Conservation (phyloP, 2,329 filamentous ascomycete genomes). For the Diaporthe caulivora region DNA sequence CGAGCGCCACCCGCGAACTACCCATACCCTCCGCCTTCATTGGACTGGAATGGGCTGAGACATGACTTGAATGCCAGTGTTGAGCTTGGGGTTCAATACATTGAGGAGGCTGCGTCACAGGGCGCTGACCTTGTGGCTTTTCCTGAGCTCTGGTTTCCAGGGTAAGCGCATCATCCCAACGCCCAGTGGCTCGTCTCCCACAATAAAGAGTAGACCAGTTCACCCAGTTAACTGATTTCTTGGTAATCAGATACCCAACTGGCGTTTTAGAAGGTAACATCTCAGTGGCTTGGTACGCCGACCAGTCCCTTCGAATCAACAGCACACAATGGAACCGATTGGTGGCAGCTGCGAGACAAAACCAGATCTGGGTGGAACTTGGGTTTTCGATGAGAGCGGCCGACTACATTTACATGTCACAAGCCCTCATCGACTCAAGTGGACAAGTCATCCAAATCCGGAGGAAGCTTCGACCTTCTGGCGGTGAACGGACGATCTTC, state of each 20-base stretch:
- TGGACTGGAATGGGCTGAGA: slow-evolving; percentile 6
- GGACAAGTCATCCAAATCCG: slow-evolving; percentile 4
- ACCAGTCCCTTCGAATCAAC: neutral
- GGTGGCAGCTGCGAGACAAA: neutral
- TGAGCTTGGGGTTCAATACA: neutral
- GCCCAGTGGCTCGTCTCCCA: rapidly evolving
- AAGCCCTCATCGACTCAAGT: neutral
- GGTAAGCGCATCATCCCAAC: neutral
- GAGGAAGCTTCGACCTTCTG: slow-evolving; percentile 17
- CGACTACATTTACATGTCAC: neutral
- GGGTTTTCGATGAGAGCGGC: neutral
- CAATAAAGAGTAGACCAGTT: neutral
- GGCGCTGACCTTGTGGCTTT: slow-evolving; percentile 7
- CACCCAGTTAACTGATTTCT: neutral
- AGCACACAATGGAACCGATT: slow-evolving; percentile 5
- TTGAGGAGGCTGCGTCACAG: neutral
- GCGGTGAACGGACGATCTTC: neutral
- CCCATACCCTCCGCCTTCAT: neutral
- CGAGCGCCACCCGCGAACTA: neutral
- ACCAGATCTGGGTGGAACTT: neutral
- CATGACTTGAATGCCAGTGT: slow-evolving; percentile 5
- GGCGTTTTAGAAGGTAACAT: slow-evolving; percentile 1
- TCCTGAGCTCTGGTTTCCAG: slow-evolving; percentile 17
- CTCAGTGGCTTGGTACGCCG: slow-evolving; percentile 6
- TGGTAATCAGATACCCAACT: neutral